phyloP scores from a whole-genome alignment of 805 yeast species.

The Jamesozyma rosinii region DNA sequence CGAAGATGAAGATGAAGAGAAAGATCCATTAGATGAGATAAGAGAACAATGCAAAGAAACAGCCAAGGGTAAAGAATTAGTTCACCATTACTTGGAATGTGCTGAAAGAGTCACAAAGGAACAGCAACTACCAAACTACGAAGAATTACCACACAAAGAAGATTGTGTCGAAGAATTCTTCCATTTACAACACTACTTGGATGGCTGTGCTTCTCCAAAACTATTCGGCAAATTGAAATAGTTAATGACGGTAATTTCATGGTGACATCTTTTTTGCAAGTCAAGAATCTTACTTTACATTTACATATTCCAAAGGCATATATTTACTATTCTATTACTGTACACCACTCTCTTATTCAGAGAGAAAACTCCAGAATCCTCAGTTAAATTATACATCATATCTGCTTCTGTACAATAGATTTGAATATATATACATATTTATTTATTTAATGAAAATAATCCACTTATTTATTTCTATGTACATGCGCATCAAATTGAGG shows the following conservation, averaged over 20 bases:
- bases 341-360: background rate
- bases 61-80: conserved; percentile 57
- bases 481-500: no score
- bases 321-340: background rate
- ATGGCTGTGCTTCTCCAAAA: conserved; percentile 86
- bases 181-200: conserved; percentile 90
- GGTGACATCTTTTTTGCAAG: background rate
- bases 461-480: no score
- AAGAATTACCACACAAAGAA: conserved; percentile 72
- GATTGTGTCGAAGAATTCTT: conserved; percentile 97
- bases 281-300: background rate
- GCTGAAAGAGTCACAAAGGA: conserved; percentile 87
- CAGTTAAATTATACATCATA: background rate
- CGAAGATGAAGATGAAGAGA: conserved; percentile 59
- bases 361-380: background rate
- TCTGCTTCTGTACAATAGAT: background rate
- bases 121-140: conserved; percentile 78
- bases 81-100: conserved; percentile 91
- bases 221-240: conserved; percentile 80
- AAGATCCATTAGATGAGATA: conserved; percentile 56
- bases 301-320: conserved; percentile 2
- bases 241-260: conserved; percentile 5
- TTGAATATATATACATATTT: background rate
- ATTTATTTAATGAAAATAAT: background rate
- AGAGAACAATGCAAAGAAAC: conserved; percentile 63